A percentile compares a stretch with the other conserved stretches of the same genome.
Evolutionary conservation across 2,329 filamentous ascomycete genomes (phyloP).

Genomic region (Ophiosphaerella narmari): DNA sequence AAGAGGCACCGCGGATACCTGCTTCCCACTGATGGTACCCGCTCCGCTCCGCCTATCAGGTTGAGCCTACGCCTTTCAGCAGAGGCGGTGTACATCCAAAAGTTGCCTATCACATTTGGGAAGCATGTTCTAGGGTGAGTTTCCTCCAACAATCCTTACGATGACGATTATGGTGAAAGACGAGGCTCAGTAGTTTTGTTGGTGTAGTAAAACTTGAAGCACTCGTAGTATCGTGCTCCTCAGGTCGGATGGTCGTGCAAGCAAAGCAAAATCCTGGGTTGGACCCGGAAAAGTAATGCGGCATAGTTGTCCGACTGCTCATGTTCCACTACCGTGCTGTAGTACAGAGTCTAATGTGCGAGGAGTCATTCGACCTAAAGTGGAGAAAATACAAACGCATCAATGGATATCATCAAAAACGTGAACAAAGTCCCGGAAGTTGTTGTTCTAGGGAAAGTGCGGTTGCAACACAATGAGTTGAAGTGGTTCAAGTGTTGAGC

Average conservation of each 20-base stretch:
- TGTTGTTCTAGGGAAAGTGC: constrained; percentile 17
- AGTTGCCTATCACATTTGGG: not conserved
- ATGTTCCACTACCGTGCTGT: constrained; percentile 23
- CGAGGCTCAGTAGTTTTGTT: too few relatives aligned
- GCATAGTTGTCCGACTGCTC: constrained; percentile 9
- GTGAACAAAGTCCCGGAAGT: constrained; percentile 3
- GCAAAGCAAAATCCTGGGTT: not conserved
- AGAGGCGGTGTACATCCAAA: constrained; percentile 2
- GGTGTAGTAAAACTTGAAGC: too few relatives aligned
- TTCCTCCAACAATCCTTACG: not conserved
- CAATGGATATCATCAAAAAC: constrained; percentile 9
- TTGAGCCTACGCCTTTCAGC: not conserved
- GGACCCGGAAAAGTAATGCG: constrained; percentile 6
- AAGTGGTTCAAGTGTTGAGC: constrained; percentile 13
- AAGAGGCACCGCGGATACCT: constrained; percentile 26
- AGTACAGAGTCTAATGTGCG: constrained; percentile 12
- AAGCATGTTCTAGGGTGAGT: not conserved
- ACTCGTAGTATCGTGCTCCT: not conserved
- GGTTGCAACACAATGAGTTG: constrained; percentile 21
- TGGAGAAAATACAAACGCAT: constrained; percentile 10
- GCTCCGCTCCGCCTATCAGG: not conserved
- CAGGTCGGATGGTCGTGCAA: not conserved
- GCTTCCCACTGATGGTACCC: constrained; percentile 14
- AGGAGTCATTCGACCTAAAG: constrained; percentile 5
- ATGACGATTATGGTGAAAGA: too few relatives aligned